phyloP scores from a whole-genome alignment of 345 rosid species.

The Citrus sp. region DNA sequence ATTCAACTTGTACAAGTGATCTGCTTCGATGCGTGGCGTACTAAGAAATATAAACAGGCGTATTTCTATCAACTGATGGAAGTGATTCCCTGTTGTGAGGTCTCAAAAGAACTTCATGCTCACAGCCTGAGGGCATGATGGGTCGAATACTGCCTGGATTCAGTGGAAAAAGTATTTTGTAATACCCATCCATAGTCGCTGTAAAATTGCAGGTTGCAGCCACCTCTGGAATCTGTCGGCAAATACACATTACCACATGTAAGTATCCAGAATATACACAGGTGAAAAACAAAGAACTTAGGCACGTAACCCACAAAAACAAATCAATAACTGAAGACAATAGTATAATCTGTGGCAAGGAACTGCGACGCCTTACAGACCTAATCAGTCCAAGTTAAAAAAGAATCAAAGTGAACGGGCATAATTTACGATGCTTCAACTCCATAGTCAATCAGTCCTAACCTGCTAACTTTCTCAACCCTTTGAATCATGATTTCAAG shows the following conservation, averaged over 20 bases:
- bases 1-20: neutral
- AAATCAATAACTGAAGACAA: neutral
- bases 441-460: neutral
- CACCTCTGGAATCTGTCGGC: conserved; percentile 64
- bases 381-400: neutral
- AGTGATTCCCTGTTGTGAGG: conserved; percentile 63
- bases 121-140: conserved; percentile 46
- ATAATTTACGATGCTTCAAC: neutral
- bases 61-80: conserved; percentile 19
- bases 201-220: conserved; percentile 71
- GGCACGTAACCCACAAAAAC: neutral
- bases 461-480: neutral
- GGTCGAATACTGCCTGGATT: conserved; percentile 83
- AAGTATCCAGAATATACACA: neutral
- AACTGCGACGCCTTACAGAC: neutral
- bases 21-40: neutral
- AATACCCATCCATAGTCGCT: conserved; percentile 81
- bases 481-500: neutral
- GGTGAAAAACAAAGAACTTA: neutral
- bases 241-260: neutral
- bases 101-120: conserved; percentile 34
- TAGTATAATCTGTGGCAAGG: neutral
- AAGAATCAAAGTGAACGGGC: neutral
- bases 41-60: conserved; percentile 12
- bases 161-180: conserved; percentile 68